Evolutionary conservation across 2,329 filamentous ascomycete genomes (phyloP).

Genomic region (Beauveria bassiana): DNA sequence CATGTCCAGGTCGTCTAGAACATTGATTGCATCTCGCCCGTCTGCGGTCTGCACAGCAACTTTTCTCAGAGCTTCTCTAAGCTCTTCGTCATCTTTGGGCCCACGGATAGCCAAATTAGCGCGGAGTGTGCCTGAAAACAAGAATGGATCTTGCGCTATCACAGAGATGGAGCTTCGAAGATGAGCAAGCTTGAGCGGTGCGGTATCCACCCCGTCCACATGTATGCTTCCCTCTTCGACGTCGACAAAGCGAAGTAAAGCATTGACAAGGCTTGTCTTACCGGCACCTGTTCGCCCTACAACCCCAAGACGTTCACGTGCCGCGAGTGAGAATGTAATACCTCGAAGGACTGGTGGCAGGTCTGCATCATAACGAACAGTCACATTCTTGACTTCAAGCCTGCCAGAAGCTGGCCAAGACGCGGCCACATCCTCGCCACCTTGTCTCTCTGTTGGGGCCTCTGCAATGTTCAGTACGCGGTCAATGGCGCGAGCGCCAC

Average conservation of each 20-base stretch:
- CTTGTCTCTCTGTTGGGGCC: not conserved
- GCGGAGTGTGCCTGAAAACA: conserved; percentile 10
- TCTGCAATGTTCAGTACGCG: not conserved
- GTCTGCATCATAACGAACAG: not conserved
- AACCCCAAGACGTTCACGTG: conserved; percentile 9
- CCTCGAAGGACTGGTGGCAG: not conserved
- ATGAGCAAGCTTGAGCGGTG: not conserved
- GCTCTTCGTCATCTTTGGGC: not conserved
- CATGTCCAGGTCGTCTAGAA: not conserved
- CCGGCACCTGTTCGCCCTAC: conserved; percentile 12
- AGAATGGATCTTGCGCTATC: conserved; percentile 13
- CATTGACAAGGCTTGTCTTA: conserved; percentile 6
- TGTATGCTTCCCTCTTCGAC: not conserved
- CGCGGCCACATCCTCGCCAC: not conserved
- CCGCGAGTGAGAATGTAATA: not conserved
- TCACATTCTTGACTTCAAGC: not conserved
- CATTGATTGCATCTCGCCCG: not conserved
- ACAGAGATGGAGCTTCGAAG: conserved; percentile 2
- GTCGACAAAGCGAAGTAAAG: conserved; percentile 9
- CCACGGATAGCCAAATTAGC: not conserved
- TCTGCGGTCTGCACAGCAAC: not conserved
- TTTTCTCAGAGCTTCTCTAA: not conserved
- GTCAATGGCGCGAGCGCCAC: not conserved
- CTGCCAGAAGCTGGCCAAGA: conserved; percentile 6
- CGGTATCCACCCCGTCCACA: conserved; percentile 8